Conservation (phyloP, 495 filamentous ascomycete species). For the Cryomyces minteri region DNA sequence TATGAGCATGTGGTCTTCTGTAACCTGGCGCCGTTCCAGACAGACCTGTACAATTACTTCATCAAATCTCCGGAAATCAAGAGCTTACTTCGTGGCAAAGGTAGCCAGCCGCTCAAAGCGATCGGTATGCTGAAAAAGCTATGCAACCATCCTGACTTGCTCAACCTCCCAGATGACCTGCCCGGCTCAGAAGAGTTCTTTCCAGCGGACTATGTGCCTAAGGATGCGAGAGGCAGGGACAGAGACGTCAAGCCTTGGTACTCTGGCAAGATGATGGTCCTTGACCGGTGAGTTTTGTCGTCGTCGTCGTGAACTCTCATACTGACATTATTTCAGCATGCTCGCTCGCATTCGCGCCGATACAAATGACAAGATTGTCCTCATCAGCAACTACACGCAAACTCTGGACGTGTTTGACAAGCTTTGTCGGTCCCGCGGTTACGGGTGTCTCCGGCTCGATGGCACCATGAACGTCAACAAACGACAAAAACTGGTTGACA, state of each 20-base stretch:
- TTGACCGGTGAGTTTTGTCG: constrained; percentile 40
- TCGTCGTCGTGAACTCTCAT: not conserved
- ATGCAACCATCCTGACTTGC: constrained; percentile 93
- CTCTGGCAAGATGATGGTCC: constrained; percentile 94
- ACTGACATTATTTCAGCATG: constrained; percentile 31
- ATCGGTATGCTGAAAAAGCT: constrained; percentile 95
- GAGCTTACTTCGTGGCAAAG: constrained; percentile 79
- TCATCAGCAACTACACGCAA: constrained; percentile 96
- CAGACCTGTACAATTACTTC: constrained; percentile 89
- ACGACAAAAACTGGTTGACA: constrained; percentile 90
- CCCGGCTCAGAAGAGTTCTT: constrained; percentile 70
- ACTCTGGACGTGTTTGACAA: constrained; percentile 90
- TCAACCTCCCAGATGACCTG: constrained; percentile 68
- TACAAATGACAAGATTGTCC: constrained; percentile 97
- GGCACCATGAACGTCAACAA: constrained; percentile 97
- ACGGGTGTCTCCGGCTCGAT: constrained; percentile 79
- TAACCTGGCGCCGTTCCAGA: constrained; percentile 82
- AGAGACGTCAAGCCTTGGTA: constrained; percentile 92
- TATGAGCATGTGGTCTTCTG: constrained; percentile 99
- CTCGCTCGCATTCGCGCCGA: constrained; percentile 88
- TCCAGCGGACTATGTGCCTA: constrained; percentile 77
- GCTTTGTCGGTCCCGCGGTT: constrained; percentile 68
- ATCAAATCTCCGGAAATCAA: constrained; percentile 92
- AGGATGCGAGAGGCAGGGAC: constrained; percentile 73
- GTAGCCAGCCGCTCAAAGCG: constrained; percentile 88